Evolutionary conservation across 1,139 yeast genomes (phyloP), one percentile per base, ranked within the genome.

Genomic region (Debaryomycetaceae sp.): DNA sequence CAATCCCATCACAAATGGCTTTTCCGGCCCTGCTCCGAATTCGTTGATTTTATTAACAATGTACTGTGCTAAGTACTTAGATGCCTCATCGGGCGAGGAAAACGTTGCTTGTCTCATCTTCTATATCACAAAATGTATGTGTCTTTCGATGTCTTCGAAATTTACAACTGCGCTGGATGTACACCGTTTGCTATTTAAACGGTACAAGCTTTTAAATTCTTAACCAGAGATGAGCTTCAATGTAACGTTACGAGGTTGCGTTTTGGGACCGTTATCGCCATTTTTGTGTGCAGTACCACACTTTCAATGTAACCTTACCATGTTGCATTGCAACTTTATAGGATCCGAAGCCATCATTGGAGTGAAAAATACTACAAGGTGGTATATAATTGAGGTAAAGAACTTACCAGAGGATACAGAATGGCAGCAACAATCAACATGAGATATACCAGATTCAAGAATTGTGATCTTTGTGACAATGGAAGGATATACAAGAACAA

Each of bases 1-100:
- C 42, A 81, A 72, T 1, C 86, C 87, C 41, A 81, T 58, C 1
- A 81, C 82, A 59, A 78, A 81, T 5, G 85, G 85, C 42, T 61
- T 69, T 1, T 59, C 49, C 2, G 75, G 53, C 11, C 82, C 69
- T 9, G 86, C 84, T 2, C 50, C 56, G 50, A 79, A 80, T 1
- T 53, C 58, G 50, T 68, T 76, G 59, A 81, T 80, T 45, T 60
- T 63, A 43, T 59, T 51, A 33, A 77, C 68, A 41, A 81, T 76
- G 56, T 75, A 66, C 40, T 69, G 66, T 23, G 84, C 84, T 44
- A 80, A 75, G 50, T 65, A 73, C 29, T 60, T 63, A 24, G 83
- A 76, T 36, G 84, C 84, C 42, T 72, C 76, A 17, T 66, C 66
- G 8, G 69, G 45, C 9, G 56, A 52, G 31, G 74, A 63, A 49